A percentile compares a stretch with the other conserved stretches of the same genome.
phyloP scores from a whole-genome alignment of 768 basidiomycete species.

The Hydnum rufescens region DNA sequence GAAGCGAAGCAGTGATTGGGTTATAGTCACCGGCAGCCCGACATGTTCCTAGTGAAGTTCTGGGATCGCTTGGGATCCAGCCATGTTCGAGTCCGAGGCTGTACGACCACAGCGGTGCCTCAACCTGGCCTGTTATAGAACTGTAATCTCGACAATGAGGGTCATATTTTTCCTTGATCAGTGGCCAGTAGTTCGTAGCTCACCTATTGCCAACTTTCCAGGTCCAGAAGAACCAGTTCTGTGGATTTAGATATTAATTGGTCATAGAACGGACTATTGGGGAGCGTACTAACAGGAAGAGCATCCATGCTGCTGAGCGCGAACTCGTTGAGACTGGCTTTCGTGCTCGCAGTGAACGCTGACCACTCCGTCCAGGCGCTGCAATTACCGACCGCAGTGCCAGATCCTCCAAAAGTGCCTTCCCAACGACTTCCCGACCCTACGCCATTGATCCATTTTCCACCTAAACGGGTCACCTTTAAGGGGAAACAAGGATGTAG shows the following conservation, averaged over 20 bases:
- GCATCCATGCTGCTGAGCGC: conserved; percentile 83
- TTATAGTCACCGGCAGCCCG: conserved; percentile 5
- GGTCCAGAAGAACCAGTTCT: conserved; percentile 94
- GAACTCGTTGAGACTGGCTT: conserved; percentile 45
- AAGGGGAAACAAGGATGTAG: neutral
- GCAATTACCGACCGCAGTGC: conserved; percentile 40
- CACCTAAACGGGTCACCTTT: conserved; percentile 16
- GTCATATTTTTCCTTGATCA: neutral
- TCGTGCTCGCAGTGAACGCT: conserved; percentile 40
- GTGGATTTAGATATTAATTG: conserved; percentile 1
- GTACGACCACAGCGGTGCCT: conserved; percentile 84
- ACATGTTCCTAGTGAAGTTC: conserved; percentile 54
- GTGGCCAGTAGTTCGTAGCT: neutral
- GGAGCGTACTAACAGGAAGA: conserved; percentile 18
- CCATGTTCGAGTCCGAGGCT: conserved; percentile 74
- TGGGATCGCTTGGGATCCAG: conserved; percentile 86
- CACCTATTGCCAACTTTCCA: conserved; percentile 72
- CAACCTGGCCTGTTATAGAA: conserved; percentile 41
- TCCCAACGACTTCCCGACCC: conserved; percentile 67
- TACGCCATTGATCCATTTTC: conserved; percentile 24
- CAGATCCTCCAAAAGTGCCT: conserved; percentile 37
- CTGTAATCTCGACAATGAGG: conserved; percentile 15
- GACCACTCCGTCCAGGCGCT: conserved; percentile 51
- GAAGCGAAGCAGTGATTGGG: conserved; percentile 16
- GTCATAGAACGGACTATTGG: neutral